Evolutionary conservation across 306 rosid genomes (phyloP).

Genomic region (Cucurbita argyrosperma): DNA sequence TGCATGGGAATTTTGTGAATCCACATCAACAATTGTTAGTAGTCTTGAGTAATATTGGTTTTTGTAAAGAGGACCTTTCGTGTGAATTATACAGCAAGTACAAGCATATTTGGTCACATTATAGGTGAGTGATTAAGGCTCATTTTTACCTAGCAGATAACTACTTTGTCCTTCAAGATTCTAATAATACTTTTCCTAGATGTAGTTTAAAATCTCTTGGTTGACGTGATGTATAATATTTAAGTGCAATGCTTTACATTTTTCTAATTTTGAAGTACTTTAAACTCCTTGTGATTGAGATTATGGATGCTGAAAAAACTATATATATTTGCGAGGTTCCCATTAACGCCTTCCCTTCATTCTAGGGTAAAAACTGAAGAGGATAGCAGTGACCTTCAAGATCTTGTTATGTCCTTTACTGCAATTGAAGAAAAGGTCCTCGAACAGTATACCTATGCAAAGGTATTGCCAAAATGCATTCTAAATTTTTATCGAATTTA

Average conservation of each 20-base stretch:
- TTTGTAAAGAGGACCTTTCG: constrained; percentile 92
- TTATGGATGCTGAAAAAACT: constrained; percentile 4
- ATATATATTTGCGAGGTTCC: neutral
- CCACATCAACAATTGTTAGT: constrained; percentile 70
- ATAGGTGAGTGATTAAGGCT: constrained; percentile 35
- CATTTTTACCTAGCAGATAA: neutral
- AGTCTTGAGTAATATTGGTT: constrained; percentile 87
- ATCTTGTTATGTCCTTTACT: constrained; percentile 54
- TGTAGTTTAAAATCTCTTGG: neutral
- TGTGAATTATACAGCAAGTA: constrained; percentile 67
- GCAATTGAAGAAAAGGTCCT: constrained; percentile 92
- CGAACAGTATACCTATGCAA: constrained; percentile 88
- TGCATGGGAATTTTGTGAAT: constrained; percentile 43
- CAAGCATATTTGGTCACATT: constrained; percentile 67
- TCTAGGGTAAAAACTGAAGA: constrained; percentile 73
- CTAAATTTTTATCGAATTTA: neutral
- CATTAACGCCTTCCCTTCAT: constrained; percentile 7
- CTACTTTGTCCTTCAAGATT: neutral
- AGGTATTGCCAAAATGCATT: constrained; percentile 35
- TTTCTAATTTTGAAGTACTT: neutral
- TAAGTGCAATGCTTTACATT: neutral
- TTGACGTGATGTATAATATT: neutral
- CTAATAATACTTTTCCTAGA: neutral
- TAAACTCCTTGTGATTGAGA: neutral
- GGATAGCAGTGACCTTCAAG: constrained; percentile 59